Evolutionary conservation across 768 basidiomycete species (phyloP).

Genomic region (Galerina sulciceps): DNA sequence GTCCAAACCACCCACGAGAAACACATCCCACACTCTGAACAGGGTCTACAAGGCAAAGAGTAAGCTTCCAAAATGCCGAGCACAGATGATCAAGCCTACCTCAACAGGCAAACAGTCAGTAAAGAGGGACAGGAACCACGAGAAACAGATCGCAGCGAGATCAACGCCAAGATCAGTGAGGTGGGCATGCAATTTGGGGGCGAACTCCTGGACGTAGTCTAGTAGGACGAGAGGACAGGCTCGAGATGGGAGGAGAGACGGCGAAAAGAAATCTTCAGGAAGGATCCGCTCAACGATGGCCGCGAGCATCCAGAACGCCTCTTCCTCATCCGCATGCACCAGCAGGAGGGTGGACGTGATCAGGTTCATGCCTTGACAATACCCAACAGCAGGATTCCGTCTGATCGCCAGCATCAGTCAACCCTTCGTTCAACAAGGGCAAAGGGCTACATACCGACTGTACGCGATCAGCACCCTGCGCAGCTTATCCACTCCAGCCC

Average conservation of each 20-base stretch:
- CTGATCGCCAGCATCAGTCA: slow-evolving; percentile 41
- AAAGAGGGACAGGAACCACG: slow-evolving; percentile 97
- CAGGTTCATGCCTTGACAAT: slow-evolving; percentile 96
- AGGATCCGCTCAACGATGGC: slow-evolving; percentile 89
- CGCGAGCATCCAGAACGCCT: slow-evolving; percentile 93
- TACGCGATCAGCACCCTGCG: slow-evolving; percentile 90
- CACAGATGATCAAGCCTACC: slow-evolving; percentile 44
- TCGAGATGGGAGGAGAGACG: slow-evolving; percentile 87
- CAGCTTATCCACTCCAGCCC: slow-evolving; percentile 91
- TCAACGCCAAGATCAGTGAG: slow-evolving; percentile 84
- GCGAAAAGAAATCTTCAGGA: slow-evolving; percentile 93
- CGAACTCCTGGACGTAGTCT: slow-evolving; percentile 80
- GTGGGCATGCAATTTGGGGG: slow-evolving; percentile 78
- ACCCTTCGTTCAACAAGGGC: neutral
- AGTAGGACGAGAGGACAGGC: slow-evolving; percentile 91
- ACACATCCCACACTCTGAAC: slow-evolving; percentile 95
- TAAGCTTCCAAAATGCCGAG: neutral
- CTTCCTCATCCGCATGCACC: slow-evolving; percentile 93
- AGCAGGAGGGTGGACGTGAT: slow-evolving; percentile 93
- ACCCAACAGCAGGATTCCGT: slow-evolving; percentile 91
- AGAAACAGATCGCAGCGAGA: slow-evolving; percentile 93
- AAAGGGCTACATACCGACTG: slow-evolving; percentile 67
- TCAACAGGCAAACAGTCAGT: slow-evolving; percentile 96
- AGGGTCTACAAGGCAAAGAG: slow-evolving; percentile 62
- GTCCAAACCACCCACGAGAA: slow-evolving; percentile 91